Evolutionary conservation across 2,329 filamentous ascomycete species (phyloP).

Genomic region (Phyllosticta citriasiana): DNA sequence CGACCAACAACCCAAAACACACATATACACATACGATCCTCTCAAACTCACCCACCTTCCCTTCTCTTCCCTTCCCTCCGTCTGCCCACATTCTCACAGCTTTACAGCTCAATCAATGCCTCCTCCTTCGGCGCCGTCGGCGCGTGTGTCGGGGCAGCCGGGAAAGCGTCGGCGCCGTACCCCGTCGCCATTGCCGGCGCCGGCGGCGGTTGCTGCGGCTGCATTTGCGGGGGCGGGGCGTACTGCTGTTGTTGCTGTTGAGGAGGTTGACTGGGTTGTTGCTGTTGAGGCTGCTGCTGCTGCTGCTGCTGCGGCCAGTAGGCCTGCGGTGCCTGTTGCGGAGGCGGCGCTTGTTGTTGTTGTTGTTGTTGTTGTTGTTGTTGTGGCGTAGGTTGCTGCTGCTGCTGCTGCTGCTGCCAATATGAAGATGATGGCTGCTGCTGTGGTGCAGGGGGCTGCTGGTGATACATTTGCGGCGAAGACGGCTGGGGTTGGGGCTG

Average conservation of each 20-base stretch:
- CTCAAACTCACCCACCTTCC: neutral
- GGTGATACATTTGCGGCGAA: slow-evolving; percentile 10
- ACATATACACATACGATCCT: neutral
- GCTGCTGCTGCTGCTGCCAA: slow-evolving; percentile 13
- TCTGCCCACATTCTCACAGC: neutral
- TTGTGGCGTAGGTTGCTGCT: slow-evolving; percentile 10
- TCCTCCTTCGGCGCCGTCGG: slow-evolving; percentile 24
- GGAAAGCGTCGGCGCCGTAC: slow-evolving; percentile 45
- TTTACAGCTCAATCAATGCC: slow-evolving; percentile 17
- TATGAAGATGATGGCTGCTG: slow-evolving; percentile 11
- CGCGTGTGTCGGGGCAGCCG: slow-evolving; percentile 50
- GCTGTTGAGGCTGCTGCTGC: slow-evolving; percentile 27
- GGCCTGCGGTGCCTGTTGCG: neutral
- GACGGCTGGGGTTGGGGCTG: slow-evolving; percentile 10
- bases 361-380: slow-evolving; percentile 12
- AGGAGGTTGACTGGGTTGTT: slow-evolving; percentile 18
- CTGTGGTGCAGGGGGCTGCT: slow-evolving; percentile 9
- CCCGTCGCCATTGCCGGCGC: slow-evolving; percentile 18
- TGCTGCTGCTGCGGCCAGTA: slow-evolving; percentile 17
- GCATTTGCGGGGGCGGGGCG: slow-evolving; percentile 15
- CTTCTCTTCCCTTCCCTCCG: neutral
- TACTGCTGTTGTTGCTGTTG: slow-evolving; percentile 27
- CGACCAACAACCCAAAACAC: neutral
- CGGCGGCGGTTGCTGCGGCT: neutral
- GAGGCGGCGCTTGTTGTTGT: slow-evolving; percentile 8